These are phyloP conservation scores for Podospora didyma DNA, from an alignment of 495 filamentous ascomycete species.

Conservation along the genomic window DNA sequence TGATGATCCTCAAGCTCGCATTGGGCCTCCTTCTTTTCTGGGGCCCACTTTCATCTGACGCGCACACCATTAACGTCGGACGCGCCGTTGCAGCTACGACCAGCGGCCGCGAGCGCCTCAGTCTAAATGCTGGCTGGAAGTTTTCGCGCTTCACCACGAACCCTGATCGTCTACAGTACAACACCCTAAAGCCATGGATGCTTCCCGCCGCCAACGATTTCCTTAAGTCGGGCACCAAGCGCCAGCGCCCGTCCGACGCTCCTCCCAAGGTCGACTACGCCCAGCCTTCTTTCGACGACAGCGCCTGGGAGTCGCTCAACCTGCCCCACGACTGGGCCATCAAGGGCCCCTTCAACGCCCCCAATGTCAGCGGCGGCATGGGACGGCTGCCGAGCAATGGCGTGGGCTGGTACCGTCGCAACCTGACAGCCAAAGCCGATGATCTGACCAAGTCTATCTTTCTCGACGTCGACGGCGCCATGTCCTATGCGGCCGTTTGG, in stretches of 20 bases:
- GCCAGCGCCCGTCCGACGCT: slow-evolving; percentile 1
- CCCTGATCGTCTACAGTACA: slow-evolving; percentile 24
- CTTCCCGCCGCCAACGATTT: slow-evolving; percentile 23
- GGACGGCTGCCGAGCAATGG: slow-evolving; percentile 52
- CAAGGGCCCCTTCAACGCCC: slow-evolving; percentile 41
- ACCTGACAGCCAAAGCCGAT: slow-evolving; percentile 20
- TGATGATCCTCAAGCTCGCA: neutral
- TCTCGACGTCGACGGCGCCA: slow-evolving; percentile 48
- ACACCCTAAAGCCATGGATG: slow-evolving; percentile 24
- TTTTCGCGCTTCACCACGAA: slow-evolving; percentile 24
- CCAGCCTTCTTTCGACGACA: slow-evolving; percentile 13
- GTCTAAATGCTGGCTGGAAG: slow-evolving; percentile 24
- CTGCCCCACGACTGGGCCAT: slow-evolving; percentile 50
- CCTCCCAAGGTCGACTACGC: slow-evolving; percentile 7
- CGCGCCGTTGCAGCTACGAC: neutral
- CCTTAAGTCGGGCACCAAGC: slow-evolving; percentile 15
- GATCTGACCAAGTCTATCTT: slow-evolving; percentile 38
- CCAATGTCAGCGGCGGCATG: slow-evolving; percentile 51
- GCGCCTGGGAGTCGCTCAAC: slow-evolving; percentile 14
- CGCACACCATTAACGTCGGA: neutral
- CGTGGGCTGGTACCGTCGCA: slow-evolving; percentile 48
- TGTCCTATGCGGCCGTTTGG: slow-evolving; percentile 48
- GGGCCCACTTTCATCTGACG: neutral
- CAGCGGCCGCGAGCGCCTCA: slow-evolving; percentile 11
- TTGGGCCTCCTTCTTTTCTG: neutral